These are phyloP conservation scores for Alternaria brassicicola DNA, from an alignment of 2,329 filamentous ascomycete genomes.

Conservation along the genomic window DNA sequence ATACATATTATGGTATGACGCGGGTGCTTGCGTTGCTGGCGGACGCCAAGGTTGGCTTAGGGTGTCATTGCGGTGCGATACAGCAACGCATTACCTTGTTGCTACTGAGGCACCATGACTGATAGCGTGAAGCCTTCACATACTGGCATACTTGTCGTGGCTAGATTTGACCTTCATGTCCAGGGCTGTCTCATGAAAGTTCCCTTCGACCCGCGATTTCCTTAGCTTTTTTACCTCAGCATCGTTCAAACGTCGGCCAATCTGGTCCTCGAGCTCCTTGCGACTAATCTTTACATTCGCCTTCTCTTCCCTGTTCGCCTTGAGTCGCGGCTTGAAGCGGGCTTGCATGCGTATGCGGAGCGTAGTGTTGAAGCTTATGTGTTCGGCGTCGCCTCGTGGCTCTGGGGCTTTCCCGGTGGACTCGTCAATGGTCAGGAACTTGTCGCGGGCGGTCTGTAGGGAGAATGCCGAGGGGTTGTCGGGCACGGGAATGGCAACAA, in stretches of 20 bases:
- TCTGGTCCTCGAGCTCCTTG: constrained; percentile 81
- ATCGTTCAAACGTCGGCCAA: constrained; percentile 77
- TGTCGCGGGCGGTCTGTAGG: constrained; percentile 74
- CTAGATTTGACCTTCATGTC: constrained; percentile 90
- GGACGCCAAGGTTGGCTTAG: constrained; percentile 4
- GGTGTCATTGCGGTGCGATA: neutral
- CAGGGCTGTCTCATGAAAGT: constrained; percentile 86
- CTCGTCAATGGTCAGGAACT: constrained; percentile 66
- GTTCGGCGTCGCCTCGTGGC: constrained; percentile 76
- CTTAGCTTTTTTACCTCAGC: constrained; percentile 86
- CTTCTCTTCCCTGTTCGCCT: constrained; percentile 81
- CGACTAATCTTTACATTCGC: constrained; percentile 83
- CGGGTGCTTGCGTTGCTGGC: constrained; percentile 10
- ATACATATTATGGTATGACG: constrained; percentile 13
- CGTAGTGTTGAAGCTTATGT: constrained; percentile 71
- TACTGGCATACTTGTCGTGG: constrained; percentile 54
- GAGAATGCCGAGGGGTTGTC: constrained; percentile 75
- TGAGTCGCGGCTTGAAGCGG: constrained; percentile 84
- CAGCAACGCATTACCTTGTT: neutral
- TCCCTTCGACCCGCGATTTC: constrained; percentile 80
- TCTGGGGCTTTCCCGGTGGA: constrained; percentile 58
- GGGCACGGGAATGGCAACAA: constrained; percentile 66
- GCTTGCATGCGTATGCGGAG: constrained; percentile 92
- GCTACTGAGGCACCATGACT: neutral
- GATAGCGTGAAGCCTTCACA: constrained; percentile 11